A percentile compares a stretch with the other conserved stretches of the same genome.
Conservation (phyloP, 305 asterid genomes). For the Petunia hybrid region DNA sequence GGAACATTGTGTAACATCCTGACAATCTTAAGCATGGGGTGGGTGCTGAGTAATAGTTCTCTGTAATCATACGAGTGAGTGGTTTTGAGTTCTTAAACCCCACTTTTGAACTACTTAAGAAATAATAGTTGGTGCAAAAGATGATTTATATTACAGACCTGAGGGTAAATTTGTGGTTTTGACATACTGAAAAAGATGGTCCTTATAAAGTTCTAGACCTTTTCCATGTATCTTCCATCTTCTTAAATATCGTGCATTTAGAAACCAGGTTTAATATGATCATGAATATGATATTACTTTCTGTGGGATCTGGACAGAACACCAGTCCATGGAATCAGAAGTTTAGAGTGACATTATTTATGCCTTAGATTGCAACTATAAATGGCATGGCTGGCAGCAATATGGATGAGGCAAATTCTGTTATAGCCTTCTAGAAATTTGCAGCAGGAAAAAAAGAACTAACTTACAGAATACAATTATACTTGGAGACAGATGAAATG, state of each 20-base stretch:
- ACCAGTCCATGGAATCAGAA: conserved; percentile 6
- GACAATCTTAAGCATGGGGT: conserved; percentile 1
- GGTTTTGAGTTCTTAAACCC: neutral
- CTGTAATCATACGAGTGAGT: neutral
- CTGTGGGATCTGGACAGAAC: neutral
- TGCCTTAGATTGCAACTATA: conserved; percentile 2
- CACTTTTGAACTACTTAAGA: conserved; percentile 7
- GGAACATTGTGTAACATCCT: conserved; percentile 19
- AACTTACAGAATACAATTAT: neutral
- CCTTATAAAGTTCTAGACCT: conserved; percentile 5
- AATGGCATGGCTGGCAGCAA: conserved; percentile 28
- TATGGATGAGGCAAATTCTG: conserved; percentile 3
- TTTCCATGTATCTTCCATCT: conserved; percentile 19
- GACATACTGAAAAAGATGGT: neutral
- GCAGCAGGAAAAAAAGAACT: conserved; percentile 15
- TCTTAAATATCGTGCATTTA: neutral
- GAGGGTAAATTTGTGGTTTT: conserved; percentile 12
- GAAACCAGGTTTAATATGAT: neutral
- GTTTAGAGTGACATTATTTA: neutral
- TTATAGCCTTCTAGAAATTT: neutral
- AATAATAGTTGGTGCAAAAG: conserved; percentile 21
- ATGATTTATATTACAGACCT: neutral
- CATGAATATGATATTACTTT: neutral
- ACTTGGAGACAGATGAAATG: conserved; percentile 8
- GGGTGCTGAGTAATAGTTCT: conserved; percentile 3